A percentile compares a stretch with the other conserved stretches of the same genome.
phyloP scores from a whole-genome alignment of 257 asterid species.

The Linderniella brevidens region DNA sequence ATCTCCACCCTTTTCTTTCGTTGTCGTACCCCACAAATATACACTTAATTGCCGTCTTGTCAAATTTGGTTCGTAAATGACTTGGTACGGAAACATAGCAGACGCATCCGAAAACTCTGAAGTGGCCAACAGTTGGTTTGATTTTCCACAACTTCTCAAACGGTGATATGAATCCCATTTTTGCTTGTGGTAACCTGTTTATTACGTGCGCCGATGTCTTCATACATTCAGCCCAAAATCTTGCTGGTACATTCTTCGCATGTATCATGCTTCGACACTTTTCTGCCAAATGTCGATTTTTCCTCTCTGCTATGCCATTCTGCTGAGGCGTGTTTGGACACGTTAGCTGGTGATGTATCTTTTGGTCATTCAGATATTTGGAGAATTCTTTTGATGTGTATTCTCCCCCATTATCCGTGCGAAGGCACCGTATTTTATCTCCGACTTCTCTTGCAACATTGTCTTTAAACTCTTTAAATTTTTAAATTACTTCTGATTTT shows the following conservation, averaged over 20 bases:
- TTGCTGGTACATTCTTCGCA: not conserved
- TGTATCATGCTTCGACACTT: constrained; percentile 7
- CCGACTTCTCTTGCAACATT: no score
- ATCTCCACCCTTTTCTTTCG: constrained; percentile 9
- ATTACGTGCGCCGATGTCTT: no score
- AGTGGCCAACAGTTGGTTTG: constrained; percentile 5
- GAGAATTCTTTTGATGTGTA: no score
- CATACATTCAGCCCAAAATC: no score
- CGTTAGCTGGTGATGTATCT: constrained; percentile 5
- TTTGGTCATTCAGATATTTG: no score
- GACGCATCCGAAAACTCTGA: constrained; percentile 9
- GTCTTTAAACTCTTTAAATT: no score
- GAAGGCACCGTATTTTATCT: no score
- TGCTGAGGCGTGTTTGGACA: constrained; percentile 8
- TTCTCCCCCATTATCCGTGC: no score
- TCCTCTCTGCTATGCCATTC: constrained; percentile 4
- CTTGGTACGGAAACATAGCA: constrained; percentile 4
- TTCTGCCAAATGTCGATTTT: constrained; percentile 3
- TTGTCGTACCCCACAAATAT: constrained; percentile 12
- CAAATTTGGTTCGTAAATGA: constrained; percentile 7
- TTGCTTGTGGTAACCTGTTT: constrained; percentile 2
- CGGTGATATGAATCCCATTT: constrained; percentile 6
- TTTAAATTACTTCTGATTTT: no score
- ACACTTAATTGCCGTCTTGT: constrained; percentile 4
- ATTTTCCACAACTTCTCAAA: constrained; percentile 10